Conservation (phyloP, 345 rosid species). For the Pseudoturritis turrita region DNA sequence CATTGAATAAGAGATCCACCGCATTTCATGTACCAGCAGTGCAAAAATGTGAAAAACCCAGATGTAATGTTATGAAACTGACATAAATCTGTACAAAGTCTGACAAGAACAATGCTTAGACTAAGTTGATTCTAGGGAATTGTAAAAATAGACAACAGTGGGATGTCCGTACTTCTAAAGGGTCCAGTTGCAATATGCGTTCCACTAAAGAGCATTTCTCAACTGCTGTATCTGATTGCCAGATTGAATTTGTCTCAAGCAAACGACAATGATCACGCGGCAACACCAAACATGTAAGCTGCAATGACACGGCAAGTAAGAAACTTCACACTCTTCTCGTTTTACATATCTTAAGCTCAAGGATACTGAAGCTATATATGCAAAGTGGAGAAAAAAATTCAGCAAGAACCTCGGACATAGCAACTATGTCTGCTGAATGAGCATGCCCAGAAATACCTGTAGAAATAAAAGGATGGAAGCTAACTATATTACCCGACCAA, state of each 20-base stretch:
- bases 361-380: background rate
- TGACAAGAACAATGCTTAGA: background rate
- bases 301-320: conserved; percentile 20
- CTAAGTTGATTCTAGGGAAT: background rate
- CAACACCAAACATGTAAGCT: conserved; percentile 81
- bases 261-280: conserved; percentile 56
- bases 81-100: background rate
- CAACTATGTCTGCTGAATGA: conserved; percentile 70
- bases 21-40: background rate
- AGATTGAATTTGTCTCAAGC: conserved; percentile 75
- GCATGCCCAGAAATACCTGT: conserved; percentile 50
- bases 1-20: background rate
- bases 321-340: background rate
- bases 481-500: background rate
- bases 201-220: conserved; percentile 67
- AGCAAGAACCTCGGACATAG: conserved; percentile 63
- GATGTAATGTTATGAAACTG: background rate
- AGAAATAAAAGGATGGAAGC: conserved; percentile 12
- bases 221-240: conserved; percentile 66
- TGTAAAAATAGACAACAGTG: background rate
- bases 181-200: conserved; percentile 78
- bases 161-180: conserved; percentile 61
- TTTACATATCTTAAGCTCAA: background rate
- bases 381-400: background rate
- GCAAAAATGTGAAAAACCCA: background rate